Conservation (phyloP, 2,329 filamentous ascomycete species). For the Septoria petroselini region DNA sequence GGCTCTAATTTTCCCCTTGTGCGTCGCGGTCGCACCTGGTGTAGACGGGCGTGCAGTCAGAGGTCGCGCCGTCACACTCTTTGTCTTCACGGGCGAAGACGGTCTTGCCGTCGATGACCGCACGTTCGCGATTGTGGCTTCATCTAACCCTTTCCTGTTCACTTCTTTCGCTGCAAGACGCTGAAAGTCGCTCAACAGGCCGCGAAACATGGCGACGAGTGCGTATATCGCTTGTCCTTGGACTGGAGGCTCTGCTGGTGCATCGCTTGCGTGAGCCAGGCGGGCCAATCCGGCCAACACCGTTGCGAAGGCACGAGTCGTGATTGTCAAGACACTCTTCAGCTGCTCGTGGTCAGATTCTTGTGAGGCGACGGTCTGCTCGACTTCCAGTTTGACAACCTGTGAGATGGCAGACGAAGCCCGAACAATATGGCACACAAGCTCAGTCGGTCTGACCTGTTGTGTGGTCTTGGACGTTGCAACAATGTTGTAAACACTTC, state of each 20-base stretch:
- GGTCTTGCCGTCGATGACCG: constrained; percentile 4
- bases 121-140: not conserved
- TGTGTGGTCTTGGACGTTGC: constrained; percentile 25
- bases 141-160: constrained; percentile 18
- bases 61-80: not conserved
- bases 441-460: constrained; percentile 19
- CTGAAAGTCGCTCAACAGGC: constrained; percentile 34
- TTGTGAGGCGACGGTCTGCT: constrained; percentile 5
- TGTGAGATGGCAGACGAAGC: constrained; percentile 26
- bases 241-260: constrained; percentile 4
- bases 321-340: constrained; percentile 24
- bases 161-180: constrained; percentile 20
- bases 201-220: constrained; percentile 40
- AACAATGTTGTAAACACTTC: constrained; percentile 33
- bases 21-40: constrained; percentile 11
- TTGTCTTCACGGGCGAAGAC: not conserved
- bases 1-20: constrained; percentile 32
- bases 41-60: not conserved
- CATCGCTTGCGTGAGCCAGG: constrained; percentile 20
- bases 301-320: constrained; percentile 24
- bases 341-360: constrained; percentile 15
- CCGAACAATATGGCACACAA: constrained; percentile 32
- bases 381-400: constrained; percentile 25
- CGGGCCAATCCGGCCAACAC: constrained; percentile 29
- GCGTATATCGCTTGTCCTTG: constrained; percentile 32